Evolutionary conservation across 2,329 filamentous ascomycete genomes (phyloP), one percentile per base, ranked within the genome.

Genomic region (Cyphellophora europaea): DNA sequence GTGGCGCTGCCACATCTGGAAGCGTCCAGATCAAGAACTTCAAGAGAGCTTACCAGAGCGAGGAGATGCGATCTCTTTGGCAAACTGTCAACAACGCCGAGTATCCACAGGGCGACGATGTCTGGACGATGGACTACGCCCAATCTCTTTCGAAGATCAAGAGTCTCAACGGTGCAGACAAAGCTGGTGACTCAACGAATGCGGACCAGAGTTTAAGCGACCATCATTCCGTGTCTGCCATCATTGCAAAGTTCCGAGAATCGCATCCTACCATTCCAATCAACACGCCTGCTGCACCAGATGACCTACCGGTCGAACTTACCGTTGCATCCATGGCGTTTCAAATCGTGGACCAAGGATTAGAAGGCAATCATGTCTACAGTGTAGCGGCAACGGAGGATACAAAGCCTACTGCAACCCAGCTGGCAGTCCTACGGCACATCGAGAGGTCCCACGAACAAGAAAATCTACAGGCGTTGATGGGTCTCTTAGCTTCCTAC

Each of bases 111-210:
- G 55, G 54, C 3, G 52, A 51, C 12, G 62, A 62, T 5, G 51
- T 57, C 23, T 66, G 63, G 62, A 53, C 58, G 19, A 44, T 49
- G 12, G 59, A 66, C 39, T 66, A 66, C 28, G 53, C 49, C 19
- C 41, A 42, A 41, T 64, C 11, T 8, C n/a, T 25, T 8, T n/a
- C 21, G n/a, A n/a, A 25, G 8, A 8, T 25, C 8, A 25, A 25
- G 21, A 8, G 21, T n/a, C n/a, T n/a, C n/a, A n/a, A n/a, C n/a
- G n/a, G 21, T n/a, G n/a, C 21, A 25, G 21, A 25, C n/a, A 8
- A 25, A 8, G n/a, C n/a, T n/a, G 21, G 21, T 8, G n/a, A 25
- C 8, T n/a, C 21, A 25, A n/a, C n/a, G 21, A 25, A 25, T 8
- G 8, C 21, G 21, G 21, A 25, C 21, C 21, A 25, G 21, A 25